Conservation (phyloP, 495 filamentous ascomycete genomes). For the Penicillium egyptiacum region DNA sequence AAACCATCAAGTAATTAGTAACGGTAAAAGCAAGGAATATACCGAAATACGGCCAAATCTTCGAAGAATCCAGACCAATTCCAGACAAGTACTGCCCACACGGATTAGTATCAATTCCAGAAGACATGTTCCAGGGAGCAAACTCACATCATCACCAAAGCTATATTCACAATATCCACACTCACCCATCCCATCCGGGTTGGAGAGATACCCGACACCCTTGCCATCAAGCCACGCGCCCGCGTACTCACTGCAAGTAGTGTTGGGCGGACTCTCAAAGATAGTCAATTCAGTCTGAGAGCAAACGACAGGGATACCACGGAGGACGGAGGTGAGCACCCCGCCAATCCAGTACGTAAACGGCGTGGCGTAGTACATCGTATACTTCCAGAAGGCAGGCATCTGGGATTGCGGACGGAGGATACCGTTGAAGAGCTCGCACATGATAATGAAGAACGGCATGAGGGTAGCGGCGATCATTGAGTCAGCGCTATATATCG, state of each 20-base stretch:
- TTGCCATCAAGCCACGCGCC: conserved; percentile 58
- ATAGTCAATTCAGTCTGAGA: conserved; percentile 55
- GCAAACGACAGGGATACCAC: conserved; percentile 61
- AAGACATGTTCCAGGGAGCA: not conserved
- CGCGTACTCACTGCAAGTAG: conserved; percentile 74
- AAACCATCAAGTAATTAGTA: conserved; percentile 70
- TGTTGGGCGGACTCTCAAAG: conserved; percentile 60
- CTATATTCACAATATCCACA: conserved; percentile 64
- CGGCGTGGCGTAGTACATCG: conserved; percentile 78
- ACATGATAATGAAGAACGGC: conserved; percentile 63
- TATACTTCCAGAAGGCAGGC: conserved; percentile 75
- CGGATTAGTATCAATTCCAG: conserved; percentile 11
- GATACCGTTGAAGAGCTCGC: conserved; percentile 71
- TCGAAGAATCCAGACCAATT: conserved; percentile 58
- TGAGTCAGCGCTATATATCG: conserved; percentile 52
- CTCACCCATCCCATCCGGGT: conserved; percentile 30
- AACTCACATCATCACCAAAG: conserved; percentile 53
- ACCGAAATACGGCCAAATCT: conserved; percentile 71
- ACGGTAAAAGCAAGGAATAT: conserved; percentile 71
- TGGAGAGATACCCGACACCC: conserved; percentile 65
- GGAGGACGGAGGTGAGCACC: conserved; percentile 70
- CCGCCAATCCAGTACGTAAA: conserved; percentile 84
- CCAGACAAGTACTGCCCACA: conserved; percentile 56
- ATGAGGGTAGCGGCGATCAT: conserved; percentile 73
- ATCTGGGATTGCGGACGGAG: conserved; percentile 76